These are phyloP conservation scores for Kwoniella heveanensis DNA, from an alignment of 768 basidiomycete genomes.

Conservation along the genomic window DNA sequence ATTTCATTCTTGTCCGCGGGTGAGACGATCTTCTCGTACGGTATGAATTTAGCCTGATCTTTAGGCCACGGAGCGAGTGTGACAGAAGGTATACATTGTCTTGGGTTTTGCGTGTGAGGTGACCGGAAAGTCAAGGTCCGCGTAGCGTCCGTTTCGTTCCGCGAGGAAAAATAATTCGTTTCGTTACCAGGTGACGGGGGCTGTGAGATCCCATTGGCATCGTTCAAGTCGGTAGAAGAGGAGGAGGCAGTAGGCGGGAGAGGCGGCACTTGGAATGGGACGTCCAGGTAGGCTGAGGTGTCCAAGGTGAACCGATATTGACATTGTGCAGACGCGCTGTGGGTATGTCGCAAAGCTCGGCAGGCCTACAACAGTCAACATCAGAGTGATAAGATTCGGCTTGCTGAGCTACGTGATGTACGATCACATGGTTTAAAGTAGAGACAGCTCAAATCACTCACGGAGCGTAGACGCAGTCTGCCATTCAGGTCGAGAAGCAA, in stretches of 20 bases:
- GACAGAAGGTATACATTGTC: conserved; percentile 16
- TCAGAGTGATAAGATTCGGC: too few species aligned
- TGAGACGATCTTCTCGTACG: conserved; percentile 16
- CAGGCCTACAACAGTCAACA: conserved; percentile 33
- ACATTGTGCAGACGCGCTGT: conserved; percentile 28
- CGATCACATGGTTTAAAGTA: too few species aligned
- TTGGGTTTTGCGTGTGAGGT: conserved; percentile 8
- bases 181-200: not conserved
- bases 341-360: conserved; percentile 19
- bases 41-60: conserved; percentile 6
- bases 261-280: conserved; percentile 23
- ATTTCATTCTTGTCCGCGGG: conserved; percentile 31
- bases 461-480: conserved; percentile 28
- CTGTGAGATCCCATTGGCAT: not conserved
- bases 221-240: not conserved
- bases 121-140: conserved; percentile 10
- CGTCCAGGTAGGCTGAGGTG: conserved; percentile 38
- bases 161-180: not conserved
- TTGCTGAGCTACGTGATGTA: too few species aligned
- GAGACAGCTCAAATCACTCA: too few species aligned
- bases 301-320: conserved; percentile 40
- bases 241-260: not conserved
- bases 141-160: not conserved
- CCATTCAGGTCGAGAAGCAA: conserved; percentile 24
- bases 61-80: conserved; percentile 13